Percentiles rank a stretch among this genome's conserved stretches.
Conservation (phyloP, 2,329 filamentous ascomycete species). For the Fusarium humuli region DNA sequence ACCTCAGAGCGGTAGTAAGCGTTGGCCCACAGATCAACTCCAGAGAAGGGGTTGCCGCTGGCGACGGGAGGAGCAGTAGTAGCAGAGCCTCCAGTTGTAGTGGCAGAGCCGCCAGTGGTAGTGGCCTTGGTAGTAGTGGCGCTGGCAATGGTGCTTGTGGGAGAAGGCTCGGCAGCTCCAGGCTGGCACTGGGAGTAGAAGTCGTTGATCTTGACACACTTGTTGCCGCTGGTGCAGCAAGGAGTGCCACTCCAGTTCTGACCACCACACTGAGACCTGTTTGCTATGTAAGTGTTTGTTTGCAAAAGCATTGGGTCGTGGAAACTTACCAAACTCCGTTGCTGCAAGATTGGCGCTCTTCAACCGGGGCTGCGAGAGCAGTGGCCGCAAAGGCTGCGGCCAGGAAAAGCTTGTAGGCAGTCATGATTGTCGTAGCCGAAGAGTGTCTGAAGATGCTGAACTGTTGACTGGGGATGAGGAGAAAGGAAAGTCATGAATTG, state of each 20-base stretch:
- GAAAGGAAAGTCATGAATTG: neutral
- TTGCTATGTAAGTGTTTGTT: slow-evolving; percentile 13
- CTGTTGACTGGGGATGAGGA: slow-evolving; percentile 6
- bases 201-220: slow-evolving; percentile 44
- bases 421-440: slow-evolving; percentile 22
- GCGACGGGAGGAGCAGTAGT: slow-evolving; percentile 46
- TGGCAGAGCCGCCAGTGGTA: slow-evolving; percentile 2
- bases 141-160: slow-evolving; percentile 22
- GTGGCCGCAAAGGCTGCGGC: slow-evolving; percentile 39
- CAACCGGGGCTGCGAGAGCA: slow-evolving; percentile 54
- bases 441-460: neutral
- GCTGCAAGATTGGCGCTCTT: slow-evolving; percentile 50
- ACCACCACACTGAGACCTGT: slow-evolving; percentile 59
- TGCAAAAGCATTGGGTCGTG: no score
- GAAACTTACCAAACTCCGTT: slow-evolving; percentile 37
- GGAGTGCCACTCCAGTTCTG: slow-evolving; percentile 57
- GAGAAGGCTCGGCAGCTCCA: slow-evolving; percentile 27
- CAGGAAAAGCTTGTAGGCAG: slow-evolving; percentile 30
- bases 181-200: slow-evolving; percentile 42
- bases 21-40: slow-evolving; percentile 65
- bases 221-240: slow-evolving; percentile 52
- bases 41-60: slow-evolving; percentile 66
- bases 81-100: slow-evolving; percentile 15
- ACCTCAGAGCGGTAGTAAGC: slow-evolving; percentile 67
- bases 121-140: slow-evolving; percentile 25